Percentiles rank a stretch among this genome's conserved stretches.
Conservation (phyloP, 2,329 filamentous ascomycete genomes). For the Ciborinia camelliae region DNA sequence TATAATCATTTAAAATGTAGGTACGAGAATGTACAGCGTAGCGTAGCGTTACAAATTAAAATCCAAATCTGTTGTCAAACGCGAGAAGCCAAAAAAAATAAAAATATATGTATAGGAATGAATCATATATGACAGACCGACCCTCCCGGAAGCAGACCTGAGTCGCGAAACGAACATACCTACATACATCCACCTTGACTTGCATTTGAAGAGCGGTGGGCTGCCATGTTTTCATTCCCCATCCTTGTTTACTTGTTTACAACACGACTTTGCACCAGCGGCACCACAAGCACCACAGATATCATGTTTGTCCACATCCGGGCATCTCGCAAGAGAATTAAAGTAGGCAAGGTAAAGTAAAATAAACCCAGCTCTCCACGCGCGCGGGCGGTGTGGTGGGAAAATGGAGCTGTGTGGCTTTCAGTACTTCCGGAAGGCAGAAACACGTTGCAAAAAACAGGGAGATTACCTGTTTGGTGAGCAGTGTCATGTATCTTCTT, state of each 20-base stretch:
- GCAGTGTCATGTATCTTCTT: neutral
- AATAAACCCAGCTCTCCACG: conserved; percentile 3
- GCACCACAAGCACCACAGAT: too few relatives aligned
- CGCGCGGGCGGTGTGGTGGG: conserved; percentile 16
- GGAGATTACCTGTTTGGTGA: conserved; percentile 6
- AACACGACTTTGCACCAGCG: too few relatives aligned
- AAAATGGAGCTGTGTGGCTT: neutral
- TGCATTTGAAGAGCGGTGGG: conserved; percentile 16
- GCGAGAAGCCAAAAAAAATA: neutral
- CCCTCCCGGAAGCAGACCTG: conserved; percentile 10
- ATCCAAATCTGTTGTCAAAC: conserved; percentile 7
- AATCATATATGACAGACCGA: conserved; percentile 19
- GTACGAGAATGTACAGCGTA: neutral
- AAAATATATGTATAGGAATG: neutral
- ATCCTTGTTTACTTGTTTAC: conserved; percentile 2
- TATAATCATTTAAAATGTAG: conserved; percentile 7
- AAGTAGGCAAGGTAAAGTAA: too few relatives aligned
- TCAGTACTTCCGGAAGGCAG: conserved; percentile 10
- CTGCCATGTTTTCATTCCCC: neutral
- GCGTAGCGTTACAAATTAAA: neutral
- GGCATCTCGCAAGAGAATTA: too few relatives aligned
- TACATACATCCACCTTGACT: too few relatives aligned
- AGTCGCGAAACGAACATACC: conserved; percentile 17
- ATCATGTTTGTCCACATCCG: too few relatives aligned
- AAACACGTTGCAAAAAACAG: conserved; percentile 15